Evolutionary conservation across 2,329 filamentous ascomycete genomes (phyloP), one percentile per base, ranked within the genome.

Genomic region (Shiraia sp.): DNA sequence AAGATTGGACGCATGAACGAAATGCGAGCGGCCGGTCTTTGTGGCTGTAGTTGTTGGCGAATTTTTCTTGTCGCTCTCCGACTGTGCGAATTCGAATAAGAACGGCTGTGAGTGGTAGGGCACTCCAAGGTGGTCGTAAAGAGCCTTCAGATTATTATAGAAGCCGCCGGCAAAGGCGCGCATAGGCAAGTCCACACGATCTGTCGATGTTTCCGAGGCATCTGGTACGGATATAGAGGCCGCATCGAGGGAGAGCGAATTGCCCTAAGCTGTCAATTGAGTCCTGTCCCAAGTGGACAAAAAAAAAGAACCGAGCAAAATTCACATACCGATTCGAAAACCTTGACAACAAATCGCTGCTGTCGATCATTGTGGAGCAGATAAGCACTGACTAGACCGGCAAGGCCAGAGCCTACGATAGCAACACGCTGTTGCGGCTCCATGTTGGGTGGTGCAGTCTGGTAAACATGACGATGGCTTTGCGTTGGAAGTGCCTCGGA

Each of bases 91-190:
- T 27, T 72, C 72, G 56, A 78, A 84, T 2, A 81, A 61, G 50
- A 82, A 82, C 12, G 69, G 71, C 39, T 79, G 72, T 10, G 72
- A 66, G 28, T 74, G 71, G 44, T 80, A 78, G 5, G 65, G 63
- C 10, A 84, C 68, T 2, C 69, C 72, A 3, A 85, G 63, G 49
- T 80, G 69, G 17, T 77, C 68, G 59, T 83, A 83, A 75, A 85
- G 78, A 17, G 71, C 68, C 47, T 72, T 74, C 34, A 84, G 63
- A 46, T 82, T 79, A 32, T 64, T 58, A 54, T 84, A 83, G 60
- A 79, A 84, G 14, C 75, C 74, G 8, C 68, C 72, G 10, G 73
- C 73, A 47, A 79, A 77, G 6, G 72, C 73, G 36, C 76, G 74
- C 76, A 79, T 79, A 24, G 76, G 76, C 28, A 79, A 57, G 59